Percentiles rank a stretch among this genome's conserved stretches.
Evolutionary conservation across 176 grass and related monocot species (phyloP).

Genomic region (Alloteropsis semialata): DNA sequence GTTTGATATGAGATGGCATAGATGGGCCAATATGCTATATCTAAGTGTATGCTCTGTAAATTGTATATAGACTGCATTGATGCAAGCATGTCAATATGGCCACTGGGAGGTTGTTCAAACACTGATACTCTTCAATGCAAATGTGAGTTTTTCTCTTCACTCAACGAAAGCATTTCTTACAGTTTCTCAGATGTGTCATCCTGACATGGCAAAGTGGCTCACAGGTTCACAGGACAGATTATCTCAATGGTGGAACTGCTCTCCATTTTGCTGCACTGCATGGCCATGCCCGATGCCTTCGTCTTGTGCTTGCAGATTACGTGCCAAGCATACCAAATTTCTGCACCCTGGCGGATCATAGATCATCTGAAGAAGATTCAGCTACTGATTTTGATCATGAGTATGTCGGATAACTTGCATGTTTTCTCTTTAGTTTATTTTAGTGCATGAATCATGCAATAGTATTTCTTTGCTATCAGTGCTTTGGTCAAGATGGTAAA

Average conservation of each 20-base stretch:
- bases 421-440: conserved; percentile 10
- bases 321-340: conserved; percentile 67
- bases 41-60: neutral
- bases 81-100: conserved; percentile 98
- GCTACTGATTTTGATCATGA: conserved; percentile 56
- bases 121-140: conserved; percentile 88
- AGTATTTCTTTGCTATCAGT: conserved; percentile 31
- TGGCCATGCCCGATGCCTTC: conserved; percentile 82
- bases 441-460: neutral
- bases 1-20: neutral
- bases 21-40: neutral
- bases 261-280: conserved; percentile 83
- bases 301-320: conserved; percentile 80
- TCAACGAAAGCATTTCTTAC: neutral
- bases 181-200: neutral
- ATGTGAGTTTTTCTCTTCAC: conserved; percentile 45
- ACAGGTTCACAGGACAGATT: conserved; percentile 90
- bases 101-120: conserved; percentile 98
- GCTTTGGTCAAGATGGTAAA: conserved; percentile 58
- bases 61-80: conserved; percentile 82
- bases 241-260: conserved; percentile 79
- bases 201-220: neutral
- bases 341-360: conserved; percentile 37
- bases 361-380: conserved; percentile 49
- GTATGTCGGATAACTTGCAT: conserved; percentile 37